Evolutionary conservation across 2,329 filamentous ascomycete species (phyloP).

Genomic region (Aspergillus fumigatus): DNA sequence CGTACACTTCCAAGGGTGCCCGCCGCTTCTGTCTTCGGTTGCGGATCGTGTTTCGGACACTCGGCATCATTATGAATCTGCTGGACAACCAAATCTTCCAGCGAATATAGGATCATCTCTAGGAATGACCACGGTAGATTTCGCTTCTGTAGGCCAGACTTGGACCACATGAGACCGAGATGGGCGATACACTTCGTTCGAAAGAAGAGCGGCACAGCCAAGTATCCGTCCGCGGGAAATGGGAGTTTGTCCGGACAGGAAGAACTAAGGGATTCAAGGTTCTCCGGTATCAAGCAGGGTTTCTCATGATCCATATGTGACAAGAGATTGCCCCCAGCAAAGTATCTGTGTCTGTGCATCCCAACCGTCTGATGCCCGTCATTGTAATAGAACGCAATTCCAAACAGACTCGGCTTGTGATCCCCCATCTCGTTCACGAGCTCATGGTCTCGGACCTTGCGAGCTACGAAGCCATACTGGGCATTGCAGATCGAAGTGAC

Average conservation of each 20-base stretch:
- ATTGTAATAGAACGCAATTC: slow-evolving; percentile 62
- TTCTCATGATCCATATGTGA: slow-evolving; percentile 68
- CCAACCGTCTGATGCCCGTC: slow-evolving; percentile 51
- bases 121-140: slow-evolving; percentile 61
- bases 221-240: slow-evolving; percentile 60
- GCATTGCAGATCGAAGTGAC: slow-evolving; percentile 59
- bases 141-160: slow-evolving; percentile 53
- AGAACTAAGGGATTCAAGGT: slow-evolving; percentile 55
- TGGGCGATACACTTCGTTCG: slow-evolving; percentile 64
- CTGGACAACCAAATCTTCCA: slow-evolving; percentile 63
- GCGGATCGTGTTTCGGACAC: slow-evolving; percentile 35
- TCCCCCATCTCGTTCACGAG: slow-evolving; percentile 58
- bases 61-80: slow-evolving; percentile 52
- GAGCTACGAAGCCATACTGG: slow-evolving; percentile 66
- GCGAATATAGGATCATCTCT: slow-evolving; percentile 63
- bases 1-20: slow-evolving; percentile 17
- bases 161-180: slow-evolving; percentile 68
- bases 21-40: slow-evolving; percentile 23
- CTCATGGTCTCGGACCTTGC: slow-evolving; percentile 58
- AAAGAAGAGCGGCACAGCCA: slow-evolving; percentile 62
- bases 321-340: slow-evolving; percentile 61
- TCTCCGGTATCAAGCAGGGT: slow-evolving; percentile 63
- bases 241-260: slow-evolving; percentile 57
- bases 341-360: slow-evolving; percentile 58
- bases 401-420: slow-evolving; percentile 59